phyloP scores from a whole-genome alignment of 768 basidiomycete genomes.

The Suillus americanus region DNA sequence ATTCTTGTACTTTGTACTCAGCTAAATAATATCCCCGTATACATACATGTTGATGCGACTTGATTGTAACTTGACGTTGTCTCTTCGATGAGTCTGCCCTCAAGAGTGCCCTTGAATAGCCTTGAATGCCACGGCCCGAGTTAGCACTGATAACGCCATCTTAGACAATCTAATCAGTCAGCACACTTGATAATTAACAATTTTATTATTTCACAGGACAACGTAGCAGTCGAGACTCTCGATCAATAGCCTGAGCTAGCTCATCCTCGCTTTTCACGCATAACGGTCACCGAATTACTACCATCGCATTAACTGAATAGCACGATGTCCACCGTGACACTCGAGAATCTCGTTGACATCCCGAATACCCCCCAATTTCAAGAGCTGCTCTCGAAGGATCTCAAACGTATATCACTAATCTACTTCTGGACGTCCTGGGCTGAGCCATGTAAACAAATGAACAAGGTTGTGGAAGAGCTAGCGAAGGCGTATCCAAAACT shows the following conservation, averaged over 20 bases:
- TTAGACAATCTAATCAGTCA: not conserved
- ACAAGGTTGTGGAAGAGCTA: conserved; percentile 70
- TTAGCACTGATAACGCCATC: not conserved
- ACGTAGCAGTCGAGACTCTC: not conserved
- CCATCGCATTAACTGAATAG: not conserved
- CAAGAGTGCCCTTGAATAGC: not conserved
- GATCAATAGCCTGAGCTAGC: not conserved
- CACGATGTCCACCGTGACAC: conserved; percentile 24
- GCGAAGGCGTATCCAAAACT: conserved; percentile 67
- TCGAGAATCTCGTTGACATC: conserved; percentile 47
- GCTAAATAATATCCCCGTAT: not conserved
- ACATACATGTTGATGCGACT: not conserved
- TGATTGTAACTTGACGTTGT: not conserved
- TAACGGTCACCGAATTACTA: not conserved
- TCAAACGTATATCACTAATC: conserved; percentile 79
- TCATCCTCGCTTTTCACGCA: not conserved
- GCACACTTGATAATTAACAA: not conserved
- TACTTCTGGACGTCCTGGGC: conserved; percentile 97
- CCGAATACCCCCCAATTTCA: conserved; percentile 73
- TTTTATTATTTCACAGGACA: not conserved
- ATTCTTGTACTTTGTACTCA: not conserved
- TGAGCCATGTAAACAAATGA: conserved; percentile 88
- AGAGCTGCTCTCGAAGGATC: conserved; percentile 68
- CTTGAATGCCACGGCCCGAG: not conserved
- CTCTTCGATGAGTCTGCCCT: not conserved